phyloP scores from a whole-genome alignment of 2,329 filamentous ascomycete genomes.

The Sporothrix mexicana region DNA sequence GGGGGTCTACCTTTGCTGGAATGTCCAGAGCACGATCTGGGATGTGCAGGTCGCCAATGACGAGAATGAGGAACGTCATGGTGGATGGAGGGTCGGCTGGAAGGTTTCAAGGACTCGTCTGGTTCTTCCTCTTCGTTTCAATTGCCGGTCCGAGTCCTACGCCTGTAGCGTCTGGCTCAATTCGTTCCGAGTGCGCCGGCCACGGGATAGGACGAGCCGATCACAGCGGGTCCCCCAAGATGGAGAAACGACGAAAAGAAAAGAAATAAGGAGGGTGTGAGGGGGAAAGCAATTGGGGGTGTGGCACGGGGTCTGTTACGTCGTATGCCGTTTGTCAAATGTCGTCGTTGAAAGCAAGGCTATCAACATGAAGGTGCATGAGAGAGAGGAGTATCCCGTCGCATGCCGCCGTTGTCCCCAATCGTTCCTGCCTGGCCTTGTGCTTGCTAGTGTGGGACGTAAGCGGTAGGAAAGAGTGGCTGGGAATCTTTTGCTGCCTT shows the following conservation, averaged over 20 bases:
- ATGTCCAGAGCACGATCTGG: constrained; percentile 91
- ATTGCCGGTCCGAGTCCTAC: not conserved
- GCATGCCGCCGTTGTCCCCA: constrained; percentile 17
- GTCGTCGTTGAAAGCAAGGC: constrained; percentile 16
- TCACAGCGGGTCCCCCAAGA: constrained; percentile 11
- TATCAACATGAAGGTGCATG: constrained; percentile 12
- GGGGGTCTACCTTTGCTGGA: constrained; percentile 73
- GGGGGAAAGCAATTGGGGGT: not conserved
- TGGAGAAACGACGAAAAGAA: not conserved
- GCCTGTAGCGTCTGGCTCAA: not conserved
- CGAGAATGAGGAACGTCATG: constrained; percentile 88
- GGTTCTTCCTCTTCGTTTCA: not conserved
- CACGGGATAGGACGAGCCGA: constrained; percentile 11
- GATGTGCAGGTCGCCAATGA: constrained; percentile 92
- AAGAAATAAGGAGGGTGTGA: too few species aligned
- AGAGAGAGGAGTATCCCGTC: constrained; percentile 14
- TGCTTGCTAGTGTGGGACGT: constrained; percentile 23
- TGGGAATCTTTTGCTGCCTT: constrained; percentile 16
- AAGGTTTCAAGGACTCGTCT: not conserved
- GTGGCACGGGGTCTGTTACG: not conserved
- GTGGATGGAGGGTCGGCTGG: constrained; percentile 47
- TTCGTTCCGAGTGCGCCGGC: constrained; percentile 11
- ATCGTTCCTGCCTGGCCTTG: constrained; percentile 6
- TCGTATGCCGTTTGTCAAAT: not conserved
- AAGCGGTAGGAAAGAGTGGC: constrained; percentile 21